Evolutionary conservation across 2,329 filamentous ascomycete genomes (phyloP).

Genomic region (Lasiodiplodia sp.): DNA sequence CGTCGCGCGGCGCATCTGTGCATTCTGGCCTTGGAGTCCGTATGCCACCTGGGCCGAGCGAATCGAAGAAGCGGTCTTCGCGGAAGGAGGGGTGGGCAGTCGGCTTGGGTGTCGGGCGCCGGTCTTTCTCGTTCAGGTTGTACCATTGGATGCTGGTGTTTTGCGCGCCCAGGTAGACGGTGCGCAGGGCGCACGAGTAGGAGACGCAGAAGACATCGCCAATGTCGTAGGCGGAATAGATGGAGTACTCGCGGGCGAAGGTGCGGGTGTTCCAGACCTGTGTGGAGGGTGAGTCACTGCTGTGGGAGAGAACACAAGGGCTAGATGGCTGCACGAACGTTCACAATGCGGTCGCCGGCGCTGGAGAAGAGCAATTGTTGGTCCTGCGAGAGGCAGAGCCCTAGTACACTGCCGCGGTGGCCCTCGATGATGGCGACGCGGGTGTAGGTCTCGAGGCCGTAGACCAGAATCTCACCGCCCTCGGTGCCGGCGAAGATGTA

Average conservation of each 20-base stretch:
- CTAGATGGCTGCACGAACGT: slow-evolving; percentile 57
- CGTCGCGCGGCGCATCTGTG: slow-evolving; percentile 55
- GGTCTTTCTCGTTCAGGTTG: slow-evolving; percentile 69
- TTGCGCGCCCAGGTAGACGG: slow-evolving; percentile 89
- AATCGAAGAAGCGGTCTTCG: slow-evolving; percentile 92
- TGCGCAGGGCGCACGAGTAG: slow-evolving; percentile 80
- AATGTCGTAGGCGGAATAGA: slow-evolving; percentile 92
- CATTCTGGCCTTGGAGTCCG: slow-evolving; percentile 76
- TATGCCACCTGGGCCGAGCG: slow-evolving; percentile 80
- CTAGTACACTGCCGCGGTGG: slow-evolving; percentile 90
- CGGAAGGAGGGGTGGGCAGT: slow-evolving; percentile 76
- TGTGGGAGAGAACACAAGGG: not conserved
- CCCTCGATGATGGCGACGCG: slow-evolving; percentile 80
- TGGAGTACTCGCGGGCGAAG: slow-evolving; percentile 80
- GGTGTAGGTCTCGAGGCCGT: slow-evolving; percentile 88
- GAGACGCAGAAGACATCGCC: slow-evolving; percentile 96
- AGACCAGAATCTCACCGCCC: slow-evolving; percentile 89
- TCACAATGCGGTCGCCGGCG: slow-evolving; percentile 91
- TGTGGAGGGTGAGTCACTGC: slow-evolving; percentile 10
- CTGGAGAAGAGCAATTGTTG: slow-evolving; percentile 84
- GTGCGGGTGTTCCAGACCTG: slow-evolving; percentile 81
- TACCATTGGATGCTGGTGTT: slow-evolving; percentile 97
- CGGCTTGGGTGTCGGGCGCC: slow-evolving; percentile 67
- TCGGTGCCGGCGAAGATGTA: slow-evolving; percentile 93
- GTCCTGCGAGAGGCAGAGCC: slow-evolving; percentile 79